These are phyloP conservation scores for Diplocarpon rosae DNA, from an alignment of 2,329 filamentous ascomycete species.

Conservation along the genomic window DNA sequence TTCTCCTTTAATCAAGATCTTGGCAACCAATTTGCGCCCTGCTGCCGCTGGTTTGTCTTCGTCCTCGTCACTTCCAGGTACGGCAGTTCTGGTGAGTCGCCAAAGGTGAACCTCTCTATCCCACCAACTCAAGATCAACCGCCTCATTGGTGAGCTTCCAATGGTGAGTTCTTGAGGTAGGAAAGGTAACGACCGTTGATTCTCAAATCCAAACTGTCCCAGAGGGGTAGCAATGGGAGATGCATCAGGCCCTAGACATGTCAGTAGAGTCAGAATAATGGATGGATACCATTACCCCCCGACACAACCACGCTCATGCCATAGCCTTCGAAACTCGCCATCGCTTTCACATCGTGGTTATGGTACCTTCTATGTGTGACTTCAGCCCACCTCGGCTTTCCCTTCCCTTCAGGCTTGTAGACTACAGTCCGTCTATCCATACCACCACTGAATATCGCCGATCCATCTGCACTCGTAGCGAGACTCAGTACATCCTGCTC, in stretches of 20 bases:
- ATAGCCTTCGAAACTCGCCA: conserved; percentile 79
- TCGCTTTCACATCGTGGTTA: conserved; percentile 86
- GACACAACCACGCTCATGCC: conserved; percentile 81
- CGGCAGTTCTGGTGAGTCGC: conserved; percentile 36
- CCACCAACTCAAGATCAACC: conserved; percentile 86
- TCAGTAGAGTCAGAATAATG: conserved; percentile 23
- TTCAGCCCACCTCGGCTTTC: conserved; percentile 66
- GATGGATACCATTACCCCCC: conserved; percentile 52
- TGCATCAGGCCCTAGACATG: conserved; percentile 63
- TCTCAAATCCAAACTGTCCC: conserved; percentile 63
- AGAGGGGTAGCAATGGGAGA: conserved; percentile 74
- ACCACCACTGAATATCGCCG: conserved; percentile 75
- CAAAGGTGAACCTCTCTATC: conserved; percentile 79
- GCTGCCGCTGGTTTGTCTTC: conserved; percentile 31
- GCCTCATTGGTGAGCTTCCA: conserved; percentile 58
- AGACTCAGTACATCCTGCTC: conserved; percentile 84
- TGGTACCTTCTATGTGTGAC: conserved; percentile 81
- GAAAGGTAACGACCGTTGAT: conserved; percentile 71
- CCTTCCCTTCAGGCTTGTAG: conserved; percentile 56
- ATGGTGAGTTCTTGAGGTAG: conserved; percentile 71
- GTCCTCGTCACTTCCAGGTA: conserved; percentile 23
- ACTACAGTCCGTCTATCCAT: conserved; percentile 82
- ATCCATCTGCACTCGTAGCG: conserved; percentile 70
- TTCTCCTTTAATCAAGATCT: conserved; percentile 60
- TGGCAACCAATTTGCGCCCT: conserved; percentile 56